A percentile compares a stretch with the other conserved stretches of the same genome.
These are phyloP conservation scores for Capsicum pubescens DNA, from an alignment of 257 asterid genomes.

Conservation along the genomic window DNA sequence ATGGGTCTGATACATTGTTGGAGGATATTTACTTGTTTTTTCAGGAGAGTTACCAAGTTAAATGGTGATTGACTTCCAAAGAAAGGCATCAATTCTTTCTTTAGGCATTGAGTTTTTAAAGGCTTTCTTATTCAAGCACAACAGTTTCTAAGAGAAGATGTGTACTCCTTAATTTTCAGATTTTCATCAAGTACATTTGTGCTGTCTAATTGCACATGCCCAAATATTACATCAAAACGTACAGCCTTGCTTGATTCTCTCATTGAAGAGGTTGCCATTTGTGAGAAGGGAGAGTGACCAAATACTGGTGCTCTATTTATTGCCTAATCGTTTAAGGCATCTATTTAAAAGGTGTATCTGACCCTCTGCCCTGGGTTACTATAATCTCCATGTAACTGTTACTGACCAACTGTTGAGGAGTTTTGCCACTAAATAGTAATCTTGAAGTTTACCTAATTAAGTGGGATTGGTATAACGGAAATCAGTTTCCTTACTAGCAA, in stretches of 20 bases:
- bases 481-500: neutral
- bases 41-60: neutral
- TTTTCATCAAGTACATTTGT: neutral
- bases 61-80: conserved; percentile 28
- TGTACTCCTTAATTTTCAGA: neutral
- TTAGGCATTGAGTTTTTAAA: conserved; percentile 4
- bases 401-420: neutral
- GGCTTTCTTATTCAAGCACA: conserved; percentile 20
- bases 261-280: conserved; percentile 20
- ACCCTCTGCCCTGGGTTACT: neutral
- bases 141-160: neutral
- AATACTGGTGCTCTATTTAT: conserved; percentile 21
- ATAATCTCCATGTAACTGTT: neutral
- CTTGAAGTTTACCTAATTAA: conserved; percentile 7
- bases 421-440: neutral
- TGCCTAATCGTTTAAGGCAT: conserved; percentile 19
- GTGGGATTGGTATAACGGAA: neutral
- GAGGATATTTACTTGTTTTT: neutral
- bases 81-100: conserved; percentile 22
- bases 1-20: neutral
- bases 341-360: conserved; percentile 4
- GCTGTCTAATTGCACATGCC: neutral
- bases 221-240: neutral
- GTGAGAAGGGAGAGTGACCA: neutral
- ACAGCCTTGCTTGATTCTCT: conserved; percentile 24